Evolutionary conservation across 1,284 basidiomycete species (phyloP).

Genomic region (Rhodotorula sp.): DNA sequence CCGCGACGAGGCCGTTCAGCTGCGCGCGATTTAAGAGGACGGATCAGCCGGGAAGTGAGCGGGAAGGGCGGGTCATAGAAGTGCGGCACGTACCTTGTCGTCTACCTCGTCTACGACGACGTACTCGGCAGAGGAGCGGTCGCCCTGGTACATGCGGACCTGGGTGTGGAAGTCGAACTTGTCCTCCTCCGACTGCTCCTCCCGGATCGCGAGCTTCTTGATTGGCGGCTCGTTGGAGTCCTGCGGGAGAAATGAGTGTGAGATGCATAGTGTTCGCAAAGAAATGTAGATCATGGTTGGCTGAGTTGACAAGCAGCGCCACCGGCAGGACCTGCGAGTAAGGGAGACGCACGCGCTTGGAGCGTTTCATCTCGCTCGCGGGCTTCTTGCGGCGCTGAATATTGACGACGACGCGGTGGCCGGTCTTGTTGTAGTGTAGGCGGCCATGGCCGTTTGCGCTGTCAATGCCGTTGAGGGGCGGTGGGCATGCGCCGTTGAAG

Average conservation of each 20-base stretch:
- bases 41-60: background rate
- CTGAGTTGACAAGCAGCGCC: background rate
- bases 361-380: constrained; percentile 53
- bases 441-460: constrained; percentile 67
- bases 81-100: constrained; percentile 43
- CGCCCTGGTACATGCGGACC: constrained; percentile 69
- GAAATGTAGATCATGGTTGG: no score
- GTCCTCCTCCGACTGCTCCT: constrained; percentile 81
- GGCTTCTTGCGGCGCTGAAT: constrained; percentile 72
- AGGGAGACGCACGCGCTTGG: constrained; percentile 61
- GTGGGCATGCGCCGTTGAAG: constrained; percentile 87
- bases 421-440: constrained; percentile 68
- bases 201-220: constrained; percentile 80
- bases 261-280: background rate
- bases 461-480: constrained; percentile 39
- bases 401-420: constrained; percentile 78
- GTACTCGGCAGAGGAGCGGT: constrained; percentile 55
- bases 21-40: background rate
- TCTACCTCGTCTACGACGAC: constrained; percentile 33
- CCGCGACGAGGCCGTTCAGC: constrained; percentile 62
- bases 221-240: constrained; percentile 77
- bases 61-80: background rate
- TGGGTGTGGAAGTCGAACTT: constrained; percentile 72
- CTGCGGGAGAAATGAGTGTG: constrained; percentile 39
- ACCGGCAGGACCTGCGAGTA: background rate